Conservation (phyloP, 257 asterid genomes). For the Scutellaria minor region DNA sequence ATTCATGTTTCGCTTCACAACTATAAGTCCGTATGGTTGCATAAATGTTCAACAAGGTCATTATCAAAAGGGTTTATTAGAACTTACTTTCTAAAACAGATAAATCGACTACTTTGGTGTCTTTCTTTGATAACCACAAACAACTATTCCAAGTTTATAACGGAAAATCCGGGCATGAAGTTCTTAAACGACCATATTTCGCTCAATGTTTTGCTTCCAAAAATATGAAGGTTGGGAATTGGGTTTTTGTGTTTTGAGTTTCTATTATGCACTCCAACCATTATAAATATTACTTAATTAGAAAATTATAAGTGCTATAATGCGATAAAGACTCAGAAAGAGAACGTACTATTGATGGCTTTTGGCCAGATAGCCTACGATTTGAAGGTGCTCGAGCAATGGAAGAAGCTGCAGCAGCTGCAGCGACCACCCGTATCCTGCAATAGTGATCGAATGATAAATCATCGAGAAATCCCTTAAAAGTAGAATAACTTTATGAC, state of each 20-base stretch:
- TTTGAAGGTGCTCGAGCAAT: constrained; percentile 72
- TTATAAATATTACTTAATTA: neutral
- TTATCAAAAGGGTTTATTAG: neutral
- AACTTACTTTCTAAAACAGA: too few relatives aligned
- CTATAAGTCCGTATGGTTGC: neutral
- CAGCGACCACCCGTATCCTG: constrained; percentile 96
- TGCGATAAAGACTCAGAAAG: neutral
- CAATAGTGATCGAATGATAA: constrained; percentile 31
- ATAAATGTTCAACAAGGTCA: neutral
- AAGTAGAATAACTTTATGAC: neutral
- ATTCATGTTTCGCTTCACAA: too few relatives aligned
- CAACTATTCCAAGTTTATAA: too few relatives aligned
- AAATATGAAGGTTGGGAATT: neutral
- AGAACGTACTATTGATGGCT: constrained; percentile 32
- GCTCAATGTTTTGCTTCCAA: neutral
- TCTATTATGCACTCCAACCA: neutral
- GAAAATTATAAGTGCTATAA: neutral
- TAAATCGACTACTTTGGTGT: neutral
- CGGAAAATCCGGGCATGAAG: too few relatives aligned
- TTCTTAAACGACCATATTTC: neutral
- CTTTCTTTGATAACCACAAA: neutral
- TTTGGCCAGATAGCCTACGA: constrained; percentile 36
- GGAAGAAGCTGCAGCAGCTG: constrained; percentile 94
- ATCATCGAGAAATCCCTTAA: constrained; percentile 2
- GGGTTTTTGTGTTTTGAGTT: neutral